phyloP scores from a whole-genome alignment of 1,284 basidiomycete species.

The Trichosporon coremiiforme region DNA sequence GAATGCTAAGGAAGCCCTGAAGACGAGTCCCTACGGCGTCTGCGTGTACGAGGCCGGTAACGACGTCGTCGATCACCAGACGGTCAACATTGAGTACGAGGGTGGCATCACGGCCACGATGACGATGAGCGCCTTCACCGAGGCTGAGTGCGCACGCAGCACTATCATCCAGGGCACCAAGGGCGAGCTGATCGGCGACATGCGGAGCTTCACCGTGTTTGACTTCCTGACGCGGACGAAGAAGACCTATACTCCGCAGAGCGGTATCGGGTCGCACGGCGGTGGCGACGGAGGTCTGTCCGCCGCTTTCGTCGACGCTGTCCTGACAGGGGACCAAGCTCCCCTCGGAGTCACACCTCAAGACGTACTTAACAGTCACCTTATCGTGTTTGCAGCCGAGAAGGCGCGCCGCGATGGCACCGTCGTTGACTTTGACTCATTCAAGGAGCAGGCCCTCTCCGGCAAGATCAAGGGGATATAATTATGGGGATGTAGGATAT shows the following conservation, averaged over 20 bases:
- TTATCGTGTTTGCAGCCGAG: slow-evolving; percentile 83
- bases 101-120: slow-evolving; percentile 74
- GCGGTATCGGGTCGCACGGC: slow-evolving; percentile 71
- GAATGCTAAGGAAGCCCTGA: slow-evolving; percentile 68
- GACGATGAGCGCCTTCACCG: slow-evolving; percentile 65
- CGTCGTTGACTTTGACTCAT: slow-evolving; percentile 63
- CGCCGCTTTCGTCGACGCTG: slow-evolving; percentile 70
- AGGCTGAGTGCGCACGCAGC: slow-evolving; percentile 70
- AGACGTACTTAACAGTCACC: slow-evolving; percentile 73
- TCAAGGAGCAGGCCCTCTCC: slow-evolving; percentile 34
- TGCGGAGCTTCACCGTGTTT: slow-evolving; percentile 69
- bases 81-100: slow-evolving; percentile 79
- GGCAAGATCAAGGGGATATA: slow-evolving; percentile 15
- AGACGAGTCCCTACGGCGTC: slow-evolving; percentile 69
- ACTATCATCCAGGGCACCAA: slow-evolving; percentile 76
- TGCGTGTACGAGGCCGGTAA: slow-evolving; percentile 82
- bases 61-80: slow-evolving; percentile 79
- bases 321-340: slow-evolving; percentile 62
- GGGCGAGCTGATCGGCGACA: slow-evolving; percentile 80
- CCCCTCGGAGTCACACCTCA: slow-evolving; percentile 65
- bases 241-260: slow-evolving; percentile 61
- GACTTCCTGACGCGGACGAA: slow-evolving; percentile 67
- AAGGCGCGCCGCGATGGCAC: slow-evolving; percentile 67
- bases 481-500: neutral
- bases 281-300: slow-evolving; percentile 77